A percentile compares a stretch with the other conserved stretches of the same genome.
Evolutionary conservation across 2,329 filamentous ascomycete genomes (phyloP).

Genomic region (Xylaria sp.): DNA sequence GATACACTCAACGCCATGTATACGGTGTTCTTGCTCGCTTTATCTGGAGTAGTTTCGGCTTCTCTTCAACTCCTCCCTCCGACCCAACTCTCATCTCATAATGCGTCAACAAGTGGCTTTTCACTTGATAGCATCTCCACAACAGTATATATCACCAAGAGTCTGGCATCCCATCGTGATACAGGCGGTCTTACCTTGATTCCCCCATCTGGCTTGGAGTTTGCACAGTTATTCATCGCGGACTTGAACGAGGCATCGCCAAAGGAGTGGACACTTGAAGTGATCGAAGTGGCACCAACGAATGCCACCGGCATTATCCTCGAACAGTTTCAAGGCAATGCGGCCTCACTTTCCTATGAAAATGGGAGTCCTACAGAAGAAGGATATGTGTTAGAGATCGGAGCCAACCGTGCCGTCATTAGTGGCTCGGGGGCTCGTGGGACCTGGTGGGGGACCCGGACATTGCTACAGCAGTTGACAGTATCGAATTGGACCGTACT

Average conservation of each 20-base stretch:
- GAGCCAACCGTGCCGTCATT: constrained; percentile 50
- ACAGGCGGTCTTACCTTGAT: constrained; percentile 60
- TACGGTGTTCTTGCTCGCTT: constrained; percentile 12
- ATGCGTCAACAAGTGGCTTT: constrained; percentile 24
- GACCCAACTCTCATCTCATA: not conserved
- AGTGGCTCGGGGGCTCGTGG: constrained; percentile 56
- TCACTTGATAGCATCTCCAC: constrained; percentile 25
- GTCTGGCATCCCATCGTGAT: constrained; percentile 55
- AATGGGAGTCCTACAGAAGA: constrained; percentile 59
- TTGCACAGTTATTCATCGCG: constrained; percentile 57
- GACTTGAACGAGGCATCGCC: constrained; percentile 57
- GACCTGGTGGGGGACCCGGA: constrained; percentile 60
- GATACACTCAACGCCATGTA: constrained; percentile 26
- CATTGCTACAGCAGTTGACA: constrained; percentile 55
- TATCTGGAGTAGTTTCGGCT: constrained; percentile 19
- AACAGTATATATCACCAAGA: constrained; percentile 55
- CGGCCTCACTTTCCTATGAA: constrained; percentile 55
- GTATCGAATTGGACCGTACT: constrained; percentile 48
- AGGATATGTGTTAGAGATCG: constrained; percentile 59
- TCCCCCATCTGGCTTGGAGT: constrained; percentile 60
- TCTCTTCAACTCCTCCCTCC: constrained; percentile 36
- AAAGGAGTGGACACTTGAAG: constrained; percentile 54
- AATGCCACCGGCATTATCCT: constrained; percentile 56
- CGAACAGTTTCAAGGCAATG: constrained; percentile 46
- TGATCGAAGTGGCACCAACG: constrained; percentile 50